Conservation (phyloP, 768 basidiomycete species). For the Russula compacta region DNA sequence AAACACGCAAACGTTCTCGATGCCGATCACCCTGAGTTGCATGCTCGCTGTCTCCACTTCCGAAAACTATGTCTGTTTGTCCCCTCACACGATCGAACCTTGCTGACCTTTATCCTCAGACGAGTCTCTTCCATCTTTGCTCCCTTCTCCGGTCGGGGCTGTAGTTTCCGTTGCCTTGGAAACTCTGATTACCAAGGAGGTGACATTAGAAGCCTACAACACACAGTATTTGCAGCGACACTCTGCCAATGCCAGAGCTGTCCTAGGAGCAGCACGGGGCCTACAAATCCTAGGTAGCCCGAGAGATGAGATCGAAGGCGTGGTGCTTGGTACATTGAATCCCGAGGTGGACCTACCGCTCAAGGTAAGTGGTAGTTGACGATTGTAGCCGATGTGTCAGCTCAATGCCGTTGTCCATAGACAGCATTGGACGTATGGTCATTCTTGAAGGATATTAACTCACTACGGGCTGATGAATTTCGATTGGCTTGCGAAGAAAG, state of each 20-base stretch:
- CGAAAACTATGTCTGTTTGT: constrained; percentile 39
- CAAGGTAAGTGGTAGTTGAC: constrained; percentile 31
- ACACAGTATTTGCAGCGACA: constrained; percentile 66
- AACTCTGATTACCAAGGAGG: constrained; percentile 45
- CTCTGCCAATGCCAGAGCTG: constrained; percentile 38
- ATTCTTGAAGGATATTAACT: constrained; percentile 43
- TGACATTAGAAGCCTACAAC: constrained; percentile 60
- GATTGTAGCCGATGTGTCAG: neutral
- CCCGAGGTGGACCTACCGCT: constrained; percentile 37
- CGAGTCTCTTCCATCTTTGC: constrained; percentile 34
- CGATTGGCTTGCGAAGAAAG: constrained; percentile 39
- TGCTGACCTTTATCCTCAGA: constrained; percentile 29
- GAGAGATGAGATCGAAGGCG: constrained; percentile 50
- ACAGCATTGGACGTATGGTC: constrained; percentile 39
- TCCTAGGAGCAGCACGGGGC: constrained; percentile 59
- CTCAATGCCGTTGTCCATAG: constrained; percentile 29
- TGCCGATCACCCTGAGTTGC: constrained; percentile 54
- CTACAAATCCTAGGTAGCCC: constrained; percentile 38
- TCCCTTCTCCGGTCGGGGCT: constrained; percentile 39
- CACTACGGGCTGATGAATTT: constrained; percentile 54
- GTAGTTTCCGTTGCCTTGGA: constrained; percentile 41
- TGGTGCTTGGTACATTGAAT: constrained; percentile 41
- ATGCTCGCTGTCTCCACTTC: constrained; percentile 61
- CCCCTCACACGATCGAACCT: neutral
- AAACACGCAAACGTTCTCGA: constrained; percentile 45